phyloP scores from a whole-genome alignment of 345 rosid species.

The Garcia nutans region DNA sequence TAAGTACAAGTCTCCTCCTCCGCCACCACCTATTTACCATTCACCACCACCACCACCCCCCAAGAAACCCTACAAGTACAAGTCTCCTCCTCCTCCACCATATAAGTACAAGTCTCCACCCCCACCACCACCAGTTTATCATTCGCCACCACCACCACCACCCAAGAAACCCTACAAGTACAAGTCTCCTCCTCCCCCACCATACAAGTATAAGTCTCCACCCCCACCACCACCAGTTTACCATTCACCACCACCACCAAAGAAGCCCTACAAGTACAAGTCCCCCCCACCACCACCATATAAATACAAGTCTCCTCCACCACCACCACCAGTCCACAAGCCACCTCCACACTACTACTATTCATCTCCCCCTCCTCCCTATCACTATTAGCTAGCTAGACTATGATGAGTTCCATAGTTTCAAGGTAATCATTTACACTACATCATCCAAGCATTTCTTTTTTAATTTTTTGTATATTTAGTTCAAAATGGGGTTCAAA shows the following conservation, averaged over 20 bases:
- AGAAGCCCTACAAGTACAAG: slow-evolving; percentile 9
- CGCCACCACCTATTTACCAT: not conserved
- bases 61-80: slow-evolving; percentile 4
- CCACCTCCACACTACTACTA: slow-evolving; percentile 4
- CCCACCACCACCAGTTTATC: not conserved
- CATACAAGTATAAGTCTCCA: not conserved
- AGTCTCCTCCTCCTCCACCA: slow-evolving; percentile 2
- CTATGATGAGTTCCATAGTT: not conserved
- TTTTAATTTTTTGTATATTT: too few relatives aligned
- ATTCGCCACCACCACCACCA: not conserved
- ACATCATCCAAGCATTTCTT: not conserved
- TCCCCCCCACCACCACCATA: not conserved
- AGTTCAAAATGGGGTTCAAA: too few relatives aligned
- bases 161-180: not conserved
- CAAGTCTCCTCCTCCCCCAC: slow-evolving; percentile 1
- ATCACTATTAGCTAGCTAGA: slow-evolving; percentile 22
- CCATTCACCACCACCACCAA: not conserved
- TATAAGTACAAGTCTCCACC: slow-evolving; percentile 7
- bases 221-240: not conserved
- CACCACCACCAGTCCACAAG: slow-evolving; percentile 16
- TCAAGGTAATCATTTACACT: slow-evolving; percentile 27
- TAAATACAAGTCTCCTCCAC: slow-evolving; percentile 7
- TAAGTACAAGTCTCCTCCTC: slow-evolving; percentile 12
- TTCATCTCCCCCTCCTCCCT: slow-evolving; percentile 18
- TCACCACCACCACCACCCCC: slow-evolving; percentile 35